Base-by-base conservation (phyloP, 306 rosid species). In the Cucurbita maxima region DNA sequence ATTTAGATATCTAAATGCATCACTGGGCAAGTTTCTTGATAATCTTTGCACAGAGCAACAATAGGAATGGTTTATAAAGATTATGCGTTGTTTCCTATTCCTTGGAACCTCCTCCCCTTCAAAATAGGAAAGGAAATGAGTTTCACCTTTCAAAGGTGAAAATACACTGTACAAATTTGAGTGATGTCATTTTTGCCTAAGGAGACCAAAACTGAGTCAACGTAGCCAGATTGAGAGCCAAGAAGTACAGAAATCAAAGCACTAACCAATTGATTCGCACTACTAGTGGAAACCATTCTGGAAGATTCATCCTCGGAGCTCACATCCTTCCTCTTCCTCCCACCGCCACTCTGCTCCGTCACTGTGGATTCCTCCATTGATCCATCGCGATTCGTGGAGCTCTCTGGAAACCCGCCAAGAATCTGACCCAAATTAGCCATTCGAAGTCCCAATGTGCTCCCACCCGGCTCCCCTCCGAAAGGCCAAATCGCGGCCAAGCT, bases 401-500 rank as follows among this genome's bases (percentile, higher is more conserved):
- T 76, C 56, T 87, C 88, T 4, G 62, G 75, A n/a, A 82, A 61
- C 73, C 83, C 76, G 20, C 58, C 52, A 34, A 66, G 71, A 45
- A 36, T 67, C 20, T 68, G 86, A 79, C 64, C 79, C 83, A 79
- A 60, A 64, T 36, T 66, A 41, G 78, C 75, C 78, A 82, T 76
- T 11, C 92, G 87, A 62, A 82, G 88, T 43, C 88, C 90, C 85
- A 83, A 79, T 19, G 22, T 83, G 43, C 43, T 74, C 7, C 76
- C 73, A 0, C 41, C 78, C 0, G 68, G 51, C 41, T 81, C 86
- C 15, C 81, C 77, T 2, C 79, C 76, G 11, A 82, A 75, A 1
- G 96, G 91, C 98, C 98, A 94, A 87, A 94, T 86, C 81, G 87
- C 94, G 2, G 88, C 92, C 74, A 94, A 79, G 79, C 85, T 76